Evolutionary conservation across 805 yeast genomes (phyloP).

Genomic region (Metschnikowia orientalis): DNA sequence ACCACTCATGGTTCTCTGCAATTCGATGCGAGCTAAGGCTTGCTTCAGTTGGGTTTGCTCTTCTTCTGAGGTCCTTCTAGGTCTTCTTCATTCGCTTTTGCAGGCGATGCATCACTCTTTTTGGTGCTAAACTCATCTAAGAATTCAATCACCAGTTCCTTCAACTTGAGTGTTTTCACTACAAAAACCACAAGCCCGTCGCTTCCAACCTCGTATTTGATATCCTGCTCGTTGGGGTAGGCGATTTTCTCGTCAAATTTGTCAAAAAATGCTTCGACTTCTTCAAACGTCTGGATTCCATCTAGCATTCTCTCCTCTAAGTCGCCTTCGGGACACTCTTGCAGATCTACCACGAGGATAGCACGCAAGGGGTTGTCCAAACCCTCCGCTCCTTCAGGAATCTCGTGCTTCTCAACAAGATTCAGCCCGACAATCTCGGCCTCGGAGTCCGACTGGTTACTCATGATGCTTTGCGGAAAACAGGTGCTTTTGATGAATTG

Average conservation of each 20-base stretch:
- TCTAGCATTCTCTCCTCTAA: constrained; percentile 47
- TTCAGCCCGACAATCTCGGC: neutral
- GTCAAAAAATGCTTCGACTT: constrained; percentile 50
- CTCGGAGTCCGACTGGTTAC: neutral
- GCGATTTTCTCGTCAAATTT: constrained; percentile 48
- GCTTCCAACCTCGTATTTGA: constrained; percentile 58
- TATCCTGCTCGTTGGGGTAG: constrained; percentile 49
- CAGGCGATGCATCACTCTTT: too few relatives aligned
- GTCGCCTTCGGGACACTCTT: constrained; percentile 35
- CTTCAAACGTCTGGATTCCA: constrained; percentile 42
- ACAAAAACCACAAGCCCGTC: constrained; percentile 56
- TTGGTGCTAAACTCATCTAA: constrained; percentile 33
- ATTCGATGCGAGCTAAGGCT: neutral
- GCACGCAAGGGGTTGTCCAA: constrained; percentile 47
- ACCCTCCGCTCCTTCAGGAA: constrained; percentile 21
- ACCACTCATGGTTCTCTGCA: neutral
- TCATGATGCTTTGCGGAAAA: too few relatives aligned
- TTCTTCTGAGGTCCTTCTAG: constrained; percentile 8
- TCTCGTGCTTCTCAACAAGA: constrained; percentile 2
- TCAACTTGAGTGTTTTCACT: constrained; percentile 41
- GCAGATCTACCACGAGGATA: constrained; percentile 38
- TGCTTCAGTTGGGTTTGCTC: neutral
- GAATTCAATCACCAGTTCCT: constrained; percentile 36
- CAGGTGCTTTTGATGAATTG: too few relatives aligned
- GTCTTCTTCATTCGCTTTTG: constrained; percentile 4